These are phyloP conservation scores for Sicyos edulis DNA, from an alignment of 306 rosid genomes.

Conservation along the genomic window DNA sequence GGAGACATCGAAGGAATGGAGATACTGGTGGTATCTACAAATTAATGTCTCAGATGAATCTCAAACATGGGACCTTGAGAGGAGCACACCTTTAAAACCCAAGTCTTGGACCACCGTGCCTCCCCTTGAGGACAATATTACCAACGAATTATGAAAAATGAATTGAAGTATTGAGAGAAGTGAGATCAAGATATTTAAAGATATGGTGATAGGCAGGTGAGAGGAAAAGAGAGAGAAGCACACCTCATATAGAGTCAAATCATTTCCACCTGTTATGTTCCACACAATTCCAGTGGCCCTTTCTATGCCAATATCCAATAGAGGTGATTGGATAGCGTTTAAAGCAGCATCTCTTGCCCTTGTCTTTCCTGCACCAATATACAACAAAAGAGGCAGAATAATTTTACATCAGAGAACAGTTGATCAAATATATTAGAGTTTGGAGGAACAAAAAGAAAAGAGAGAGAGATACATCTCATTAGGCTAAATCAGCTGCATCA, in stretches of 20 bases:
- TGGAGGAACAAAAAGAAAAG: neutral
- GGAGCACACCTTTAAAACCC: too few species aligned
- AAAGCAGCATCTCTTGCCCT: constrained; percentile 98
- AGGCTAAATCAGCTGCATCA: neutral
- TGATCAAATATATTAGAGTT: neutral
- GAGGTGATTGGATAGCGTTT: constrained; percentile 96
- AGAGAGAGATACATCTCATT: neutral
- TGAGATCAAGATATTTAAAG: neutral
- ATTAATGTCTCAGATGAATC: too few species aligned
- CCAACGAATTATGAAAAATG: neutral
- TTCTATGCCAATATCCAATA: constrained; percentile 94
- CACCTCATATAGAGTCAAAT: constrained; percentile 91
- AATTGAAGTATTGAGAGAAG: neutral
- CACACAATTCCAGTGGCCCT: constrained; percentile 99
- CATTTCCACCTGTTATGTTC: constrained; percentile 98
- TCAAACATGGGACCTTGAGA: too few species aligned
- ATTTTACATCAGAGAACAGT: neutral
- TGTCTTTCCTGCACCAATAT: constrained; percentile 67
- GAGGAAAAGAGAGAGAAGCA: constrained; percentile 3
- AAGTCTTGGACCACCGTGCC: too few species aligned
- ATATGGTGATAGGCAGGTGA: constrained; percentile 9
- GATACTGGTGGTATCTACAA: too few species aligned
- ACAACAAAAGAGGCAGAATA: constrained; percentile 14
- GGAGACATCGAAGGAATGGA: too few species aligned
- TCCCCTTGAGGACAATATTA: neutral